phyloP scores from a whole-genome alignment of 805 yeast genomes.

The Saccharomycopsis lassenensis region DNA sequence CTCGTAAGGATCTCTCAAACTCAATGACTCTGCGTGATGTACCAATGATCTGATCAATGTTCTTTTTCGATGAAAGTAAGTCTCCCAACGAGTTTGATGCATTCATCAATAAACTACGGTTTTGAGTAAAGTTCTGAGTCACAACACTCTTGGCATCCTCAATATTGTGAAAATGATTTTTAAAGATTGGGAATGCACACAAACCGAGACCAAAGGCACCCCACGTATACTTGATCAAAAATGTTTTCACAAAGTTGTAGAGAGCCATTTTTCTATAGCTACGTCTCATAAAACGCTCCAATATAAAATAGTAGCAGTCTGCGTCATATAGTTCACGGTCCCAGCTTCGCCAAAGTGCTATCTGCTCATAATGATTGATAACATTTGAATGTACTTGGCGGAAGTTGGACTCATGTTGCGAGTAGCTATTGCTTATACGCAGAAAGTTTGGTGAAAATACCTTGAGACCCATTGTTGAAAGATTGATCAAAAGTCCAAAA shows the following conservation, averaged over 20 bases:
- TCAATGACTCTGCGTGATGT: constrained; percentile 66
- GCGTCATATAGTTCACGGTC: constrained; percentile 63
- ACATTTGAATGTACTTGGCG: constrained; percentile 75
- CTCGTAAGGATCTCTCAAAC: constrained; percentile 52
- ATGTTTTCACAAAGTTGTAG: constrained; percentile 79
- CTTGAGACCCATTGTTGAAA: constrained; percentile 63
- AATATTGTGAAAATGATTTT: constrained; percentile 33
- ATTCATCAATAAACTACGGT: constrained; percentile 69
- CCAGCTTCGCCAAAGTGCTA: constrained; percentile 78
- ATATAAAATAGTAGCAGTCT: constrained; percentile 71
- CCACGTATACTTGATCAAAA: constrained; percentile 85
- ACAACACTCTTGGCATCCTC: constrained; percentile 24
- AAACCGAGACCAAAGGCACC: constrained; percentile 89
- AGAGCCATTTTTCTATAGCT: constrained; percentile 58
- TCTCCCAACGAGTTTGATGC: constrained; percentile 86
- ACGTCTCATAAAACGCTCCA: constrained; percentile 73
- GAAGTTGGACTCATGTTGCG: constrained; percentile 75
- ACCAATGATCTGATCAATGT: constrained; percentile 72
- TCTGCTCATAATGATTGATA: constrained; percentile 71
- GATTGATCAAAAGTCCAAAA: constrained; percentile 69
- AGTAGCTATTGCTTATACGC: constrained; percentile 60
- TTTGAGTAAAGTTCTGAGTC: constrained; percentile 54
- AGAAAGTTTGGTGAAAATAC: constrained; percentile 87
- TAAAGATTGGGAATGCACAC: constrained; percentile 83
- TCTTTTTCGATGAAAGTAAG: constrained; percentile 74